phyloP scores from a whole-genome alignment of 352 stramenopile genomes.

The Phytophthora sojae region DNA sequence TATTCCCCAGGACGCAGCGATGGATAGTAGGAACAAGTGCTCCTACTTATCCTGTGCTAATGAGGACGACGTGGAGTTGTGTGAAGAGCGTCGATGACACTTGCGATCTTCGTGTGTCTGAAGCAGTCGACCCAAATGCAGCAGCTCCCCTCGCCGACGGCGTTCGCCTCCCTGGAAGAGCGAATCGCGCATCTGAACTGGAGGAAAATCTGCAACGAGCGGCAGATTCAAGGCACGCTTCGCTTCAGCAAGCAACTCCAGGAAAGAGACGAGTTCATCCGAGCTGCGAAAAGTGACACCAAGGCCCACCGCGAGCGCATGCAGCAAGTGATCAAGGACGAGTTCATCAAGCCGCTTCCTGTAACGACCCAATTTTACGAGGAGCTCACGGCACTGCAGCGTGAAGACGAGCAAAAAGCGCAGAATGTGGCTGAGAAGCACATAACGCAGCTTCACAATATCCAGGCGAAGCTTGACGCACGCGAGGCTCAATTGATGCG shows the following conservation, averaged over 20 bases:
- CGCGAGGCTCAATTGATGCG: constrained; percentile 48
- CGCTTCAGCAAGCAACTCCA: constrained; percentile 67
- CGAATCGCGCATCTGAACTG: constrained; percentile 75
- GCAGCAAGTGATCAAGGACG: constrained; percentile 59
- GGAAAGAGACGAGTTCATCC: constrained; percentile 68
- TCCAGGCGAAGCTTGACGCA: constrained; percentile 61
- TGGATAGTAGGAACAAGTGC: not conserved
- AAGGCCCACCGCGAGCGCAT: constrained; percentile 56
- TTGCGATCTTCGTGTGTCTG: constrained; percentile 12
- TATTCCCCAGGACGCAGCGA: constrained; percentile 25
- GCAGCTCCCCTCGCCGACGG: constrained; percentile 21
- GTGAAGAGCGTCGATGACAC: constrained; percentile 1
- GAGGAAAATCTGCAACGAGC: constrained; percentile 78
- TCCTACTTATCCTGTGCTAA: constrained; percentile 2
- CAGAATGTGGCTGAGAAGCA: constrained; percentile 44
- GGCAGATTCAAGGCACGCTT: constrained; percentile 70
- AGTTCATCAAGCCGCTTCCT: constrained; percentile 64
- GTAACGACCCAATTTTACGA: constrained; percentile 53
- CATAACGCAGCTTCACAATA: constrained; percentile 57
- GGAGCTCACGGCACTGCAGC: constrained; percentile 31
- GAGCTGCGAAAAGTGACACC: constrained; percentile 48
- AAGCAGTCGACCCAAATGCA: constrained; percentile 20
- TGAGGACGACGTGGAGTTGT: constrained; percentile 21
- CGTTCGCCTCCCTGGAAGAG: constrained; percentile 71
- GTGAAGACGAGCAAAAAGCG: constrained; percentile 40